Evolutionary conservation across 2,329 filamentous ascomycete genomes (phyloP), one percentile per base, ranked within the genome.

Genomic region (Dactylella cylindrospora): DNA sequence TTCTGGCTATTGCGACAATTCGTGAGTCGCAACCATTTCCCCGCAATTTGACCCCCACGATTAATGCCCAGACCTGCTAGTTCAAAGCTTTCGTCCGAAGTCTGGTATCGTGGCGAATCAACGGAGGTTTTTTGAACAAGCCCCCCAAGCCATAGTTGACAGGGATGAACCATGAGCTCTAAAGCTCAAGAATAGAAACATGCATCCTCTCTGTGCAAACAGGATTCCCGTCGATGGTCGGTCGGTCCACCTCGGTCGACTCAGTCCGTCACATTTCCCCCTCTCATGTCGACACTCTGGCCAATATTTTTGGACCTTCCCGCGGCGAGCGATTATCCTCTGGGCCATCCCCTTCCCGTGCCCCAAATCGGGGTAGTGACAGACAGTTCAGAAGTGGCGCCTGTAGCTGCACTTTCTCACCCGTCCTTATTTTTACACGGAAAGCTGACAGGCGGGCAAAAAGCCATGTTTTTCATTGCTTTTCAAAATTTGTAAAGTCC

Each of bases 31-130:
- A 28, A 36, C 53, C n/a, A n/a, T n/a, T 57, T 50, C 53, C 53
- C 53, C 53, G 53, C 53, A 59, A 32, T 39, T 26, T 9, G 23
- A 15, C 46, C 54, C 54, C 54, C 54, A 51, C 46, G 45, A 38
- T 41, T 29, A 33, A 36, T 26, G 46, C 46, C 38, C 7, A 5
- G n/a, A 7, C 38, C 39, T 45, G 36, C 33, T 46, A 49, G n/a
- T n/a, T n/a, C n/a, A n/a, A n/a, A n/a, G 38, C 54, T 60, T 60
- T 52, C 54, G 31, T 60, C 54, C 54, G 54, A 60, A 60, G 26
- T 60, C 50, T 47, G 23, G 36, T 44, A 43, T 57, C 44, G 46
- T 52, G 45, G 54, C 54, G 46, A 60, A 60, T 52, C 46, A 60
- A 52, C 46, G 54, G 54, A 52, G 46, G 23, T 52, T 60, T 51